Base-by-base conservation (phyloP, 257 asterid species). In the Ehretia macrophylla region DNA sequence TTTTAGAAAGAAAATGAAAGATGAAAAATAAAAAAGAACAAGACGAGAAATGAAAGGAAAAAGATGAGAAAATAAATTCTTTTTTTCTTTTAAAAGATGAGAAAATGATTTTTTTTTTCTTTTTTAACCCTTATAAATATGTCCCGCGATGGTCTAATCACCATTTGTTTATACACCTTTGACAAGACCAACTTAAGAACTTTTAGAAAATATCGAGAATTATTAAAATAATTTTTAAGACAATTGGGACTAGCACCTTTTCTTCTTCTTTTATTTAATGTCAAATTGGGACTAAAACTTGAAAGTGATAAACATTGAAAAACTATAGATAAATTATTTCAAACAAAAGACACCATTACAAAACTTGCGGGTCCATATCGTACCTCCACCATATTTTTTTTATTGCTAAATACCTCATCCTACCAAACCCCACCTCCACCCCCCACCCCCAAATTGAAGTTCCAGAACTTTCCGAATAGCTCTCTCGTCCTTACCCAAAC, bases 381-480 rank as follows among this genome's bases (percentile, higher is more conserved):
- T 42, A 42, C 47, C 12, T 42, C 47, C 47, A 42, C 27, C 49
- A 58, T 17, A 8, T 47, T 20, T 67, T 42, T 42, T 42, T 14
- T 42, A 42, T 10, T 42, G 47, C 47, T 27, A 42, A 42, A 14
- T 42, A n/a, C n/a, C n/a, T n/a, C n/a, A n/a, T n/a, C n/a, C n/a
- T n/a, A n/a, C n/a, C n/a, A n/a, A 27, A 6, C 11, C 67, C 64
- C 49, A n/a, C 47, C 17, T 62, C 67, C 32, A 17, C 14, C 68
- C 68, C 47, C 71, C 51, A 23, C 78, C 64, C 45, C 6, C 40
- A 37, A 18, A 19, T 64, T 32, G 40, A 21, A 50, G 32, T 55
- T 68, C 81, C 73, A 74, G 86, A 82, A 74, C 68, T 64, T 79
- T 79, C 84, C 59, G 54, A 21, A n/a, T 57, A 63, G 42, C 56